Evolutionary conservation across 2,329 filamentous ascomycete genomes (phyloP).

Genomic region (Pezicula carpinea): DNA sequence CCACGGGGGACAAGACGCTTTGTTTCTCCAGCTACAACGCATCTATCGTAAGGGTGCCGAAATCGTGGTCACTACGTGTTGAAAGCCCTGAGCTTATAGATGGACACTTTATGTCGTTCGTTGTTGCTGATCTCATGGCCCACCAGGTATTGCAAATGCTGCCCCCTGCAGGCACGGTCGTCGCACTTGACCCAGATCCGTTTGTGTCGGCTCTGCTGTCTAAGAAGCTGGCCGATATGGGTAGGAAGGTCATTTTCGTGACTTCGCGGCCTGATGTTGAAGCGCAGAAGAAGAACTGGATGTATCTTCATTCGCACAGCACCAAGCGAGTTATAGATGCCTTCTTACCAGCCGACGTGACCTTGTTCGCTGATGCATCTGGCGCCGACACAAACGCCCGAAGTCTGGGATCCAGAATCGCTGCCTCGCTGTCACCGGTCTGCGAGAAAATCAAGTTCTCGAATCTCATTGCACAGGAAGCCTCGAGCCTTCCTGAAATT

Average conservation of each 20-base stretch:
- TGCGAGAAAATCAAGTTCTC: too few relatives aligned
- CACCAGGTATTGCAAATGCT: background rate
- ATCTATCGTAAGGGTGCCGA: background rate
- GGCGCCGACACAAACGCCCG: background rate
- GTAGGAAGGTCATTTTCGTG: background rate
- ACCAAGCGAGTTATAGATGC: background rate
- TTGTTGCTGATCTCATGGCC: background rate
- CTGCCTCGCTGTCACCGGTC: background rate
- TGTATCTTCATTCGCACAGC: background rate
- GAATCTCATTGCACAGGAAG: too few relatives aligned
- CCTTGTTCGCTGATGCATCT: background rate
- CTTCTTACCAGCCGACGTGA: background rate
- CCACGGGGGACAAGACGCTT: background rate
- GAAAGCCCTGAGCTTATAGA: background rate
- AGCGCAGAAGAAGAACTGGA: background rate
- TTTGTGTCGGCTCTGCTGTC: background rate
- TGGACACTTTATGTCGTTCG: background rate
- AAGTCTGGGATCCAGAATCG: background rate
- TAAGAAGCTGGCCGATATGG: background rate
- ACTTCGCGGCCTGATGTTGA: background rate
- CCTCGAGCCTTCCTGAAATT: too few relatives aligned
- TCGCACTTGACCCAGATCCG: background rate
- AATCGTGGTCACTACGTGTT: background rate
- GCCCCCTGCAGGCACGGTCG: background rate
- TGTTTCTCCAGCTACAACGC: background rate